Evolutionary conservation across 768 basidiomycete species (phyloP), one percentile per base, ranked within the genome.

Genomic region (Lepiota venenata): DNA sequence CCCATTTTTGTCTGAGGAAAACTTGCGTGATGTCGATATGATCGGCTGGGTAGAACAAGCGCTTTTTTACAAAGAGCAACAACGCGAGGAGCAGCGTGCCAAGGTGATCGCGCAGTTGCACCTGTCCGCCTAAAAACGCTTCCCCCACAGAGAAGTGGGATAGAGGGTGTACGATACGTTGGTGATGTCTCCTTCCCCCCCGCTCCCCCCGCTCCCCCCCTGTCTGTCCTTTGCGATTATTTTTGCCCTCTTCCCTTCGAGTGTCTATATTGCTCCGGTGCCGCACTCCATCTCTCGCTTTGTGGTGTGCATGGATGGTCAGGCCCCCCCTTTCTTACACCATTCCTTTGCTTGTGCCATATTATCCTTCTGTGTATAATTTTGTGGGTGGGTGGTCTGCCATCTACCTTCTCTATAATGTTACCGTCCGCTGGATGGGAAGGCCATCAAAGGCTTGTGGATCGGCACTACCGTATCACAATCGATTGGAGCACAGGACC

Each of bases 31-130:
- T 15, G 59, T 58, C 18, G 56, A 60, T 50, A 56, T 60, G 53
- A 45, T 32, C 14, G 47, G 53, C 14, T 60, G 59, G 59, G 59
- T 60, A 7, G 37, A 46, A 21, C 40, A 47, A 46, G 52, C 52
- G 27, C 15, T 54, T 21, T 25, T 47, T 14, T 54, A 54, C 38
- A 54, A 47, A 27, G 45, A 54, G 25, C 44, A 54, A 18, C 44
- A 54, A 16, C 44, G n/a, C 10, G 52, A 54, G 25, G 52, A 54
- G 15, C 52, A 54, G 14, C 52, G 52, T 20, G 44, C 25, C 10
- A 54, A 46, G 39, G 41, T 54, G 52, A n/a, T 54, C 27, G 52
- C 44, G 43, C 52, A 47, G 29, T 47, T 54, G 45, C 44, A 18
- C n/a, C 6, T 47, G 45, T 47, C 45, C 8, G 36, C 45, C 4